Evolutionary conservation across 768 basidiomycete species (phyloP).

Genomic region (Lyophyllum decastes): DNA sequence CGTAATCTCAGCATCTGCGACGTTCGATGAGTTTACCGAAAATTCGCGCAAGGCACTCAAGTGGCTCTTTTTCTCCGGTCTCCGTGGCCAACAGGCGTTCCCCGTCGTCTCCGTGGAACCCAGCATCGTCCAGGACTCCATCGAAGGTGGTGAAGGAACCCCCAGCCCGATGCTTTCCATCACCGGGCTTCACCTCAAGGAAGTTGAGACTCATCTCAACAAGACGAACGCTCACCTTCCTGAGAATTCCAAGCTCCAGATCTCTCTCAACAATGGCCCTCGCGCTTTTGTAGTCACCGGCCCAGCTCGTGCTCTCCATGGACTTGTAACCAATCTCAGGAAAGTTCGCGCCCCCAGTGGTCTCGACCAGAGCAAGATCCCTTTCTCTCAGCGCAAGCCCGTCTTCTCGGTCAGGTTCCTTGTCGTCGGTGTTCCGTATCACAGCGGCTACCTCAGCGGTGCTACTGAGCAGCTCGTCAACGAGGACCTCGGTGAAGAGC

Average conservation of each 20-base stretch:
- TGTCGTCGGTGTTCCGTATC: slow-evolving; percentile 95
- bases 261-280: slow-evolving; percentile 94
- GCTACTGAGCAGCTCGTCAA: slow-evolving; percentile 74
- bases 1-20: slow-evolving; percentile 77
- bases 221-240: slow-evolving; percentile 89
- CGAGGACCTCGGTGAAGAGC: slow-evolving; percentile 78
- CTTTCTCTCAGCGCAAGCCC: slow-evolving; percentile 93
- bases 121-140: slow-evolving; percentile 78
- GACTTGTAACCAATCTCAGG: slow-evolving; percentile 87
- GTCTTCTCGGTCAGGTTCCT: slow-evolving; percentile 93
- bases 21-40: slow-evolving; percentile 69
- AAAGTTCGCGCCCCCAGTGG: slow-evolving; percentile 88
- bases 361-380: slow-evolving; percentile 90
- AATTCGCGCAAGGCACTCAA: slow-evolving; percentile 85
- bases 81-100: slow-evolving; percentile 93
- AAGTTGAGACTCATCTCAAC: slow-evolving; percentile 78
- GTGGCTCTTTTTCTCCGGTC: slow-evolving; percentile 92
- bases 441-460: slow-evolving; percentile 80
- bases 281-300: slow-evolving; percentile 93
- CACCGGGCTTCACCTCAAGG: slow-evolving; percentile 74
- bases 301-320: slow-evolving; percentile 88
- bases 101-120: slow-evolving; percentile 91
- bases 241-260: slow-evolving; percentile 70
- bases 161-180: slow-evolving; percentile 95
- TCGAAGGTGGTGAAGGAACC: slow-evolving; percentile 91